Evolutionary conservation across 345 rosid species (phyloP), one percentile per base, ranked within the genome.

Genomic region (Jatropha curcas): DNA sequence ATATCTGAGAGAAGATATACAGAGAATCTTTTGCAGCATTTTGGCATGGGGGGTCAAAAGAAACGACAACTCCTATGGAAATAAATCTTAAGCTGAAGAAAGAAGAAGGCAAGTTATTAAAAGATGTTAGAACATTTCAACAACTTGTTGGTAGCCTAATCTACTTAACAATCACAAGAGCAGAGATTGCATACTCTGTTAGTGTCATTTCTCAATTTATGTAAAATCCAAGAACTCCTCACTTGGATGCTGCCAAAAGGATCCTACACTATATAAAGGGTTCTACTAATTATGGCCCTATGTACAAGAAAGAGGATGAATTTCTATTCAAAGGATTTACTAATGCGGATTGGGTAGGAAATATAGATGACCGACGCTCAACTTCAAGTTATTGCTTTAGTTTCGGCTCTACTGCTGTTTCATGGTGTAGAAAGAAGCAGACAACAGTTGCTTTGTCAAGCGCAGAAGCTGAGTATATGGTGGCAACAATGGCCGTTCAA

Each of bases 91-190:
- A 35, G 39, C 6, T 43, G 48, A 43, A 43, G 48, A 43, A 43
- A 43, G 11, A 43, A 2, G 48, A 43, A 43, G 5, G 11, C 4
- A 35, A 35, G 39, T 35, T 35, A 6, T 35, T 35, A 35, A 35
- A 35, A 6, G 6, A 35, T 35, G 14, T 13, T 37, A 37, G 11
- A 43, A 6, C 11, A 43, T 43, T 43, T 43, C 3, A 13, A 43
- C 48, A 43, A 43, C 48, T 43, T 43, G 48, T 43, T 43, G 48
- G 48, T 43, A 7, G 14, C 10, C 14, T 43, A 11, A 43, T 45
- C 10, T 72, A 60, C 20, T 72, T 61, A 22, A 34, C 59, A 14
- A 63, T 46, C 14, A 72, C 48, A 60, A 28, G 46, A 13, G 46
- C 41, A 46, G 28, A 60, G 1, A 28, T 59, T 59, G 4, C 61